These are phyloP conservation scores for Schrenkiella parvula DNA, from an alignment of 345 rosid genomes.

Conservation along the genomic window DNA sequence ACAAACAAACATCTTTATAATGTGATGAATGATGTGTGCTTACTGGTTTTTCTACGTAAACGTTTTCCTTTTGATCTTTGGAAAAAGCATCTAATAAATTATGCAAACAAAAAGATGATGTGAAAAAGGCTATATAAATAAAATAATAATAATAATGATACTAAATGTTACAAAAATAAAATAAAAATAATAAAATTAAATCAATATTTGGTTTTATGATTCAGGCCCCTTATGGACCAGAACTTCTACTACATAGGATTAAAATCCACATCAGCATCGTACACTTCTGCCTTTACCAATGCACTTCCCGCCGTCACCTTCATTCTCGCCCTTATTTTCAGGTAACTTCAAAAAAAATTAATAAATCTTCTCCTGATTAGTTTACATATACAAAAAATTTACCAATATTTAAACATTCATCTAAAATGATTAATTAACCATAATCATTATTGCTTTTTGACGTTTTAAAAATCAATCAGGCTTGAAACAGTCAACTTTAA, in stretches of 20 bases:
- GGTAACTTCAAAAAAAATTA: conserved; percentile 38
- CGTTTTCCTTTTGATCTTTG: conserved; percentile 21
- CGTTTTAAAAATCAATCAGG: too few species aligned
- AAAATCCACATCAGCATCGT: conserved; percentile 82
- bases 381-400: not conserved
- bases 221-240: conserved; percentile 96
- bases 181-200: not conserved
- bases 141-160: too few species aligned
- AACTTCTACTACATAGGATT: conserved; percentile 75
- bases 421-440: not conserved
- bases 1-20: conserved; percentile 25
- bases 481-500: conserved; percentile 60
- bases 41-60: conserved; percentile 27
- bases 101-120: conserved; percentile 22
- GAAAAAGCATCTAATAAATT: conserved; percentile 26
- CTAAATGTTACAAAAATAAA: too few species aligned
- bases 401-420: not conserved
- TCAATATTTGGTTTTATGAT: not conserved
- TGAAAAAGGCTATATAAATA: conserved; percentile 2
- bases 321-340: conserved; percentile 75
- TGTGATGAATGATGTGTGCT: conserved; percentile 16
- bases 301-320: conserved; percentile 89
- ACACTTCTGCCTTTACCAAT: conserved; percentile 60
- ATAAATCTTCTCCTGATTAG: not conserved
- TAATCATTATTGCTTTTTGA: not conserved